Percentiles rank a stretch among this genome's conserved stretches.
Conservation (phyloP, 2,329 filamentous ascomycete genomes). For the Diplocarpon rosae region DNA sequence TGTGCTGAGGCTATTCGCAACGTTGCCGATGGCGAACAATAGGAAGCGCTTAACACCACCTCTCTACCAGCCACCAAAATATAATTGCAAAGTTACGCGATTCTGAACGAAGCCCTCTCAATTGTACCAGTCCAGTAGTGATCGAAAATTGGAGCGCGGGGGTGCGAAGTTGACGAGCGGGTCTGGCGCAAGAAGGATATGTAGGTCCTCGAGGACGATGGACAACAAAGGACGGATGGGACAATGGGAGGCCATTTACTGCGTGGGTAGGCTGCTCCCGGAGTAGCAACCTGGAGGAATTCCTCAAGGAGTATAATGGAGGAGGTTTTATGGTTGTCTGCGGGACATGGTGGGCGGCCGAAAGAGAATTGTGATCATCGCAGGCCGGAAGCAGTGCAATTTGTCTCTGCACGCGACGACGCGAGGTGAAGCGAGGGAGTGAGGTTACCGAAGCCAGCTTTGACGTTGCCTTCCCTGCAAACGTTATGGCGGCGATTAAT, state of each 20-base stretch:
- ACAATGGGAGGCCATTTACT: constrained; percentile 20
- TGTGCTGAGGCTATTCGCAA: constrained; percentile 13
- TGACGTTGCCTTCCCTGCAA: neutral
- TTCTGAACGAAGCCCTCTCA: constrained; percentile 1
- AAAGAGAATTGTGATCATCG: constrained; percentile 4
- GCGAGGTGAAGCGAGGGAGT: too few relatives aligned
- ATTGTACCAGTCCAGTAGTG: constrained; percentile 5
- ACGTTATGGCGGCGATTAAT: neutral
- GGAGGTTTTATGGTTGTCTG: neutral
- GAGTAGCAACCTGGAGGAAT: constrained; percentile 3
- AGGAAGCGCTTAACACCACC: constrained; percentile 5
- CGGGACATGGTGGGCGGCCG: constrained; percentile 4
- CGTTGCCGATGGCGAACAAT: neutral
- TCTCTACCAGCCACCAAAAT: constrained; percentile 3
- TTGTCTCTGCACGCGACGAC: neutral
- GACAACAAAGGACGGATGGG: constrained; percentile 7
- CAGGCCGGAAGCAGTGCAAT: neutral
- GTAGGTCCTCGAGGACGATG: constrained; percentile 14
- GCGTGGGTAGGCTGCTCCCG: constrained; percentile 7
- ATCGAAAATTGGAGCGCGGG: constrained; percentile 5
- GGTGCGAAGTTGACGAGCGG: constrained; percentile 2
- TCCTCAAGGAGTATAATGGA: constrained; percentile 1
- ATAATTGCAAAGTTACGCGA: constrained; percentile 8
- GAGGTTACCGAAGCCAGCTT: constrained; percentile 1
- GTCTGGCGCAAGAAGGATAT: constrained; percentile 13